phyloP scores from a whole-genome alignment of 129 eudicot species.

The Kitagawia praeruptora region DNA sequence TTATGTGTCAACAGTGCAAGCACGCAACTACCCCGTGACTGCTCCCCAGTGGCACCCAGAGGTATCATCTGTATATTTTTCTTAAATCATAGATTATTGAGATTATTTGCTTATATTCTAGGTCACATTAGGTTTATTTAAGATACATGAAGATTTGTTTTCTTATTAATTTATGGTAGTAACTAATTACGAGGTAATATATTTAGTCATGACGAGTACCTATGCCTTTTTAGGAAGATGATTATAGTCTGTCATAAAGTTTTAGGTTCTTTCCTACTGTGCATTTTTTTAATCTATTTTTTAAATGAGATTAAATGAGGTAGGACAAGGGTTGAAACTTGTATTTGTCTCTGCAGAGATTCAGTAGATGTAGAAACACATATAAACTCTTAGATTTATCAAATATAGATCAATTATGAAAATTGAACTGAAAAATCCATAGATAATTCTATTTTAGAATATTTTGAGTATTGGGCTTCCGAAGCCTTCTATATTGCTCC shows the following conservation, averaged over 20 bases:
- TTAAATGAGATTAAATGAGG: neutral
- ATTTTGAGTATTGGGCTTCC: neutral
- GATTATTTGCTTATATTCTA: neutral
- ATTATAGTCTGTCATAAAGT: neutral
- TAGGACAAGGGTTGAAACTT: neutral
- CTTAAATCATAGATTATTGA: neutral
- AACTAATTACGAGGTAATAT: neutral
- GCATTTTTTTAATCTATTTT: neutral
- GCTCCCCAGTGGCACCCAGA: conserved; percentile 99
- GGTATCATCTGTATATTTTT: conserved; percentile 32
- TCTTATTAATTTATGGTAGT: neutral
- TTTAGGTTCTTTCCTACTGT: neutral
- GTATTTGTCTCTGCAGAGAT: neutral
- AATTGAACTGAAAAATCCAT: neutral
- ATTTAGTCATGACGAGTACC: neutral
- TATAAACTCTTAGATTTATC: neutral
- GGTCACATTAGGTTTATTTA: neutral
- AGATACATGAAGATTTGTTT: neutral
- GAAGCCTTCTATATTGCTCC: neutral
- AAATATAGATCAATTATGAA: no score
- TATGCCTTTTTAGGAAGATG: neutral
- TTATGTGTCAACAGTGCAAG: conserved; percentile 82
- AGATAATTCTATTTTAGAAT: neutral
- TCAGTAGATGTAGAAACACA: neutral
- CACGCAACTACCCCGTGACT: conserved; percentile 71